A percentile compares a stretch with the other conserved stretches of the same genome.
phyloP scores from a whole-genome alignment of 2,329 filamentous ascomycete species.

The Coleophoma eucalyptorum region DNA sequence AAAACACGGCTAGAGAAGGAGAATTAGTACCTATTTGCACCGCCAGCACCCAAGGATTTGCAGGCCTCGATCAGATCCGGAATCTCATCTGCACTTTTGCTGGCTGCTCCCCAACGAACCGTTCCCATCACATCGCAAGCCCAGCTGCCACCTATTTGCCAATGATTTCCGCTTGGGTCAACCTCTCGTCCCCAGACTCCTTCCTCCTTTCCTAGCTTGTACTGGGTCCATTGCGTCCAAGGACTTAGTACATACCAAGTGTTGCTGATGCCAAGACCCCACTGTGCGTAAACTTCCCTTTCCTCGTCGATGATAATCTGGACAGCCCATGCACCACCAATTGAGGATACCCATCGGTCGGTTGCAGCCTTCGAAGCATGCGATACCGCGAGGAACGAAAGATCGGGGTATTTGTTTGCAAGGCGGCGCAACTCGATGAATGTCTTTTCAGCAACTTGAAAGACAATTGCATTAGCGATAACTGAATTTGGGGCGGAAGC shows the following conservation, averaged over 20 bases:
- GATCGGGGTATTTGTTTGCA: conserved; percentile 44
- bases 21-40: not conserved
- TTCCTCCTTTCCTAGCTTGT: conserved; percentile 56
- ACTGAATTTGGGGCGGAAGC: no score
- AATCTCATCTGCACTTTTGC: conserved; percentile 47
- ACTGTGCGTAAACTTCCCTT: conserved; percentile 58
- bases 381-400: conserved; percentile 60
- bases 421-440: conserved; percentile 52
- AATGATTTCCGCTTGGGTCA: conserved; percentile 62
- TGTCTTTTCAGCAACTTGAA: conserved; percentile 63
- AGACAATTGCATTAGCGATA: no score
- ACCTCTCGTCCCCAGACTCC: conserved; percentile 58
- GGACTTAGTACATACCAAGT: conserved; percentile 63
- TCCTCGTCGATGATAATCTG: conserved; percentile 57
- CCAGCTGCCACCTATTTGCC: conserved; percentile 62
- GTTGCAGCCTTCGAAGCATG: conserved; percentile 58
- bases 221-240: conserved; percentile 49
- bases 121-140: conserved; percentile 31
- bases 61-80: conserved; percentile 48
- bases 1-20: no score
- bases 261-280: conserved; percentile 61
- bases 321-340: conserved; percentile 38
- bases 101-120: conserved; percentile 49
- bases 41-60: conserved; percentile 20
- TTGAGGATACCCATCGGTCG: conserved; percentile 30